These are phyloP conservation scores for Microdochium bolleyi DNA, from an alignment of 2,329 filamentous ascomycete species.

Conservation along the genomic window DNA sequence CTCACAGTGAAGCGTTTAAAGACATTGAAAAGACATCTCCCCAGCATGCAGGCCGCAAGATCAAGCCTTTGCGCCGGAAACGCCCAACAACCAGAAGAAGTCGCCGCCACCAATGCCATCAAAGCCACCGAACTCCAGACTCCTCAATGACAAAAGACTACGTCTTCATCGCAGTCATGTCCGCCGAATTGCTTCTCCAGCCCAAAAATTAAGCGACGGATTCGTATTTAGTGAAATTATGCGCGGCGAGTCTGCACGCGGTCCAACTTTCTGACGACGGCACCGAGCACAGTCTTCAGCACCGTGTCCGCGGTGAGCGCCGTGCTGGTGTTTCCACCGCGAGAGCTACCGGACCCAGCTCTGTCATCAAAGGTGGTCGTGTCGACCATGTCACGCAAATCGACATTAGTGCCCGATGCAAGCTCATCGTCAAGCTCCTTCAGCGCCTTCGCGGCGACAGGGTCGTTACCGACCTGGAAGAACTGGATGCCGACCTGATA, in stretches of 20 bases:
- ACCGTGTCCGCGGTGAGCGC: conserved; percentile 61
- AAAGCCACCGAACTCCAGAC: too few relatives aligned
- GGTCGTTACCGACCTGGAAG: conserved; percentile 82
- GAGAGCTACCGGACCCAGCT: neutral
- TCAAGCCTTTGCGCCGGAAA: too few relatives aligned
- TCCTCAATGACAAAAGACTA: too few relatives aligned
- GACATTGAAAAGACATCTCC: too few relatives aligned
- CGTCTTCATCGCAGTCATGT: too few relatives aligned
- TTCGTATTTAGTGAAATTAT: too few relatives aligned
- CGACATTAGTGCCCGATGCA: conserved; percentile 39
- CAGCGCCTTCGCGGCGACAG: conserved; percentile 55
- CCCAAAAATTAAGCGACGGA: too few relatives aligned
- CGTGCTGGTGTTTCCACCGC: conserved; percentile 21
- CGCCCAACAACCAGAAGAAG: too few relatives aligned
- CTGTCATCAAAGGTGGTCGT: conserved; percentile 65
- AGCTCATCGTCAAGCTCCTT: conserved; percentile 69
- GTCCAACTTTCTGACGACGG: conserved; percentile 62
- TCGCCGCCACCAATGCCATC: too few relatives aligned
- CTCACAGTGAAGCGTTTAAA: too few relatives aligned
- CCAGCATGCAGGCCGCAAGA: too few relatives aligned
- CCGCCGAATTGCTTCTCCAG: too few relatives aligned
- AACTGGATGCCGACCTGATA: conserved; percentile 92
- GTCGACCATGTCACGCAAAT: conserved; percentile 82
- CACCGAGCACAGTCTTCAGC: conserved; percentile 75
- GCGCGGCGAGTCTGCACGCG: conserved; percentile 21